phyloP scores from a whole-genome alignment of 495 filamentous ascomycete genomes.

The Aspergillus saccharolyticus region DNA sequence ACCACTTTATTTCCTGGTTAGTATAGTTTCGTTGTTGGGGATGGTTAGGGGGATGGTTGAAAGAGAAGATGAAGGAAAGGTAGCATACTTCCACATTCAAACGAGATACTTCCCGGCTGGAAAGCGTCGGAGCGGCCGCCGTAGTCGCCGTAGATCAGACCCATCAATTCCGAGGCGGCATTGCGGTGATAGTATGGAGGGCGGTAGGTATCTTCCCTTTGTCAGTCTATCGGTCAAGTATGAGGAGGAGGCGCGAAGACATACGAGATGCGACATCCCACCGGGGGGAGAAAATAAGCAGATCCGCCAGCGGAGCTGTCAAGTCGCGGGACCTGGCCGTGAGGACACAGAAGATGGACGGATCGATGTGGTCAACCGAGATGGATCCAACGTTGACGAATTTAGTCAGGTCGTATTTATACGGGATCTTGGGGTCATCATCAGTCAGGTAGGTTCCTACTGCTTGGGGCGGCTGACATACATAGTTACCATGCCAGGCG shows the following conservation, averaged over 20 bases:
- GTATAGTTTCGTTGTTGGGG: background rate
- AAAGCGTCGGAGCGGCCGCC: constrained; percentile 56
- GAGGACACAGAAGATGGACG: constrained; percentile 48
- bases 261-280: constrained; percentile 46
- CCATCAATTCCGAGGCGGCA: constrained; percentile 46
- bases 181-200: constrained; percentile 51
- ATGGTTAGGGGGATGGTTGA: background rate
- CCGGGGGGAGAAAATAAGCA: constrained; percentile 46
- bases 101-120: constrained; percentile 50
- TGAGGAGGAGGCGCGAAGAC: too few relatives aligned
- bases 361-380: constrained; percentile 49
- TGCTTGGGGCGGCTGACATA: constrained; percentile 12
- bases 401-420: constrained; percentile 49
- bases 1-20: constrained; percentile 33
- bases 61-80: background rate
- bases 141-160: constrained; percentile 50
- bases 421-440: constrained; percentile 26
- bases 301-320: constrained; percentile 42
- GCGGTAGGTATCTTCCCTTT: constrained; percentile 38
- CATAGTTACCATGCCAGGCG: constrained; percentile 51
- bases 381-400: constrained; percentile 49
- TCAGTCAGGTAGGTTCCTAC: background rate
- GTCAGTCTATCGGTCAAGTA: too few relatives aligned
- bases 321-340: constrained; percentile 43
- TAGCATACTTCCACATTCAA: constrained; percentile 49